Evolutionary conservation across 140 eudicot species (phyloP), one percentile per base, ranked within the genome.

Genomic region (Cichorium intybus): DNA sequence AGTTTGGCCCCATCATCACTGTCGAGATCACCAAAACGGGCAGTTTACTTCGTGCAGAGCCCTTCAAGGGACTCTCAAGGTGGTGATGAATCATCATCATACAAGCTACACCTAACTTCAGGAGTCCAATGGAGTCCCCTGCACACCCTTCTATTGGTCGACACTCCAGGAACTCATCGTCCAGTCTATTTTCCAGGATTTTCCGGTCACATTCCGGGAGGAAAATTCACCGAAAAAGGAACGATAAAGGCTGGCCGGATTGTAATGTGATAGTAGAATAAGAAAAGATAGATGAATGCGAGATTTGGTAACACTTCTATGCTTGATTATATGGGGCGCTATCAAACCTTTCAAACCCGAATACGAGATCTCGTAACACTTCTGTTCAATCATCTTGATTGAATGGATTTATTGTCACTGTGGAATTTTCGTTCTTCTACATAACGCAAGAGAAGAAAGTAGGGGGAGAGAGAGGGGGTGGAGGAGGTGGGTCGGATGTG

Each of bases 191-290:
- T 72, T 94, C 99, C 0, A 97, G 99, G 60, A 86, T 94, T 48
- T 89, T 94, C 51, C 75, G 97, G 82, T 94, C 99, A 17, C 89
- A 95, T 48, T 94, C 99, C 2, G 99, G 97, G 41, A 49, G 95
- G 56, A 94, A 94, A 74, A 73, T 77, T 29, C 76, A 80, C 23
- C 72, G 89, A 60, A 94, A 85, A 62, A 80, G 99, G 74, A 94
- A 94, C 24, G 99, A 94, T 39, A 94, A 89, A 56, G 99, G 99
- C 62, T 94, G 97, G 99, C 99, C 99, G 2, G 97, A 94, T 76
- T 94, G 99, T 79, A 86, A 94, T 84, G 99, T 94, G 79, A 94
- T 94, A 6, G 68, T 89, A 29, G 99, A 94, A 66, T 97, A 94
- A 60, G 99, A 97, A 3, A 82, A 84, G 20, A 89, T 89, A 67